A percentile compares a stretch with the other conserved stretches of the same genome.
These are phyloP conservation scores for Carex arenaria DNA, from an alignment of 202 grass and related monocot genomes.

Conservation along the genomic window DNA sequence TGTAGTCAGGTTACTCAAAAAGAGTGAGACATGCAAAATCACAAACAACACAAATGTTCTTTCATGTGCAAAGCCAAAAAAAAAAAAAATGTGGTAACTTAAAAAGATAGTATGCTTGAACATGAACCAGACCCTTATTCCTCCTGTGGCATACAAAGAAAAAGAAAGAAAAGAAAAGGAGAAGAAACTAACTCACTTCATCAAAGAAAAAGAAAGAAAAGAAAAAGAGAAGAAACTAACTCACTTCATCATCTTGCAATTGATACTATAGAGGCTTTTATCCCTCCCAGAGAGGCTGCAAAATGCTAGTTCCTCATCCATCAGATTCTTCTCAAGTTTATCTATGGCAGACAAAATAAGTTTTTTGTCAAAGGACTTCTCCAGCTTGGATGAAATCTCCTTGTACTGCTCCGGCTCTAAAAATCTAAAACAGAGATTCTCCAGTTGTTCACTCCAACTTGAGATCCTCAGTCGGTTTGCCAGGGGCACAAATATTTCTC, in stretches of 20 bases:
- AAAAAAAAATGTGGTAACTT: not conserved
- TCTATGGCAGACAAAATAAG: slow-evolving; percentile 59
- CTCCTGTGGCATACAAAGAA: not conserved
- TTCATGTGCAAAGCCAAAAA: not conserved
- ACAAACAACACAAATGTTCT: not conserved
- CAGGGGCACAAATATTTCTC: slow-evolving; percentile 89
- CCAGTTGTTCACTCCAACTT: slow-evolving; percentile 91
- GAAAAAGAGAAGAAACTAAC: slow-evolving; percentile 10
- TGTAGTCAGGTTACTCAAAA: not conserved
- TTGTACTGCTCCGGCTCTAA: slow-evolving; percentile 63
- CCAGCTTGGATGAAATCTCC: slow-evolving; percentile 60
- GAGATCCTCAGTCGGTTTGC: slow-evolving; percentile 79
- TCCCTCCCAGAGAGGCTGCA: slow-evolving; percentile 75
- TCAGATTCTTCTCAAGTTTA: slow-evolving; percentile 53
- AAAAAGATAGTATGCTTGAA: not conserved
- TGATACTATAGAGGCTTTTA: slow-evolving; percentile 79
- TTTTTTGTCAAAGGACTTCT: slow-evolving; percentile 62
- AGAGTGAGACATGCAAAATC: not conserved
- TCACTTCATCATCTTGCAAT: slow-evolving; percentile 88
- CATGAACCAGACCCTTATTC: not conserved
- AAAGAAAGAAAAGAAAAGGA: not conserved
- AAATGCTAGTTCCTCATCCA: slow-evolving; percentile 53
- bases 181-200: slow-evolving; percentile 48
- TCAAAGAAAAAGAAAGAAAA: slow-evolving; percentile 17
- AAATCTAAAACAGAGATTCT: slow-evolving; percentile 87